A percentile compares a stretch with the other conserved stretches of the same genome.
Conservation (phyloP, 2,329 filamentous ascomycete species). For the Diplodia seriata region DNA sequence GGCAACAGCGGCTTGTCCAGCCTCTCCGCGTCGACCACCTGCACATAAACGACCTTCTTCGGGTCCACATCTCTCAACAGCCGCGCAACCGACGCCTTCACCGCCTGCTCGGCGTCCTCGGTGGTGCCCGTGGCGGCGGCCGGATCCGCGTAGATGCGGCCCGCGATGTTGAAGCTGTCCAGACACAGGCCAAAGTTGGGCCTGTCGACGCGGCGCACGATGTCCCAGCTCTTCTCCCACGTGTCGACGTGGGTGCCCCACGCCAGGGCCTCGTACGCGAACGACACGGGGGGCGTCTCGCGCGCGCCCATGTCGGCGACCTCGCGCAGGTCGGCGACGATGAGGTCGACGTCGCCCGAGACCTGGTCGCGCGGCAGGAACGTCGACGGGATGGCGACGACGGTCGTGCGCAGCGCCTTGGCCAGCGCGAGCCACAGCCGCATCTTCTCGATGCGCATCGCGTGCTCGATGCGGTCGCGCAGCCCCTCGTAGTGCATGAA, state of each 20-base stretch:
- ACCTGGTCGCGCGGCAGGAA: constrained; percentile 65
- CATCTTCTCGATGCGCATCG: constrained; percentile 66
- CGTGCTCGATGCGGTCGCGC: constrained; percentile 65
- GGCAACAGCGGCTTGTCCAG: constrained; percentile 63
- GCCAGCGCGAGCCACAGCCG: constrained; percentile 73
- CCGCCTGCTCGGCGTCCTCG: constrained; percentile 61
- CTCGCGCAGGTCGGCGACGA: constrained; percentile 67
- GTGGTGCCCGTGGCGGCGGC: constrained; percentile 59
- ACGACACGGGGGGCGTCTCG: constrained; percentile 65
- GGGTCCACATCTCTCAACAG: constrained; percentile 65
- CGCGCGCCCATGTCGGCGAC: constrained; percentile 71
- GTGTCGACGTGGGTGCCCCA: constrained; percentile 74
- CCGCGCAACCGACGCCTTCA: constrained; percentile 61
- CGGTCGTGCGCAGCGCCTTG: constrained; percentile 68
- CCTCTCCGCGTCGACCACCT: constrained; percentile 76
- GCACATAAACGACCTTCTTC: constrained; percentile 75
- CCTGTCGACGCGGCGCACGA: constrained; percentile 69
- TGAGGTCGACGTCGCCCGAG: constrained; percentile 61
- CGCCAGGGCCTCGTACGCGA: constrained; percentile 75
- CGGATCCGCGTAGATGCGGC: constrained; percentile 74
- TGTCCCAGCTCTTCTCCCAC: constrained; percentile 75
- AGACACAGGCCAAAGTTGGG: constrained; percentile 78
- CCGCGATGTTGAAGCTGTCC: constrained; percentile 80
- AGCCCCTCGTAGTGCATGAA: constrained; percentile 82
- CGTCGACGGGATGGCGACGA: constrained; percentile 76